Base-by-base conservation (phyloP, 1,284 basidiomycete genomes). In the Puccinia horiana region DNA sequence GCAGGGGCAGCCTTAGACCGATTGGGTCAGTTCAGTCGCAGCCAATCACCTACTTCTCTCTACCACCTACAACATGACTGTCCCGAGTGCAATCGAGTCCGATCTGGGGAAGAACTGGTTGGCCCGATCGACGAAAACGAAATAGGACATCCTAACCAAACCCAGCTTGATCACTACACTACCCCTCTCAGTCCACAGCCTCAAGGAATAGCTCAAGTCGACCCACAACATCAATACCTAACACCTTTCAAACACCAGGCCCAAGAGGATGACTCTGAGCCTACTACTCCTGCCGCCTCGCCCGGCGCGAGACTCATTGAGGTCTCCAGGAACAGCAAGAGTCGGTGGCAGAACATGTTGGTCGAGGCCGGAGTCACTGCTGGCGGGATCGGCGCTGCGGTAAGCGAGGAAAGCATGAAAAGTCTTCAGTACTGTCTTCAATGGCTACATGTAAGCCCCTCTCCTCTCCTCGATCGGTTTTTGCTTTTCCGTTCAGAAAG, bases 361-460 rank as follows among this genome's bases (percentile, higher is more conserved):
- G 89, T 93, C 26, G 94, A 95, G 87, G 94, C 94, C 0, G 94
- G 94, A n/a, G 86, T 86, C 69, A 86, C 87, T 0, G 87, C 87
- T 3, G 86, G 88, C 54, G 94, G 94, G 0, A 89, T 96, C 44
- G 91, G 93, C 81, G 93, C 93, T 0, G 94, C 94, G 2, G 89
- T 95, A 78, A 94, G 93, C 86, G 93, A 95, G 84, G 94, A 96
- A 87, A 94, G 92, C 85, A 93, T 96, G 92, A 90, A 93, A 83
- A 90, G 92, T 77, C 87, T 96, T 73, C 92, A 92, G 86, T 96
- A 95, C 86, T 95, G 93, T 87, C 87, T 96, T 49, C 91, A 94
- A 83, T 95, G 94, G 94, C 88, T 96, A n/a, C 91, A 93, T 88
- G 93, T 94, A 70, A 47, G 85, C 77, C 73, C 56, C 83, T 54